A percentile compares a stretch with the other conserved stretches of the same genome.
Evolutionary conservation across 192 early-diverging fungal genomes (phyloP).

Genomic region (Chytriomyces confervae): DNA sequence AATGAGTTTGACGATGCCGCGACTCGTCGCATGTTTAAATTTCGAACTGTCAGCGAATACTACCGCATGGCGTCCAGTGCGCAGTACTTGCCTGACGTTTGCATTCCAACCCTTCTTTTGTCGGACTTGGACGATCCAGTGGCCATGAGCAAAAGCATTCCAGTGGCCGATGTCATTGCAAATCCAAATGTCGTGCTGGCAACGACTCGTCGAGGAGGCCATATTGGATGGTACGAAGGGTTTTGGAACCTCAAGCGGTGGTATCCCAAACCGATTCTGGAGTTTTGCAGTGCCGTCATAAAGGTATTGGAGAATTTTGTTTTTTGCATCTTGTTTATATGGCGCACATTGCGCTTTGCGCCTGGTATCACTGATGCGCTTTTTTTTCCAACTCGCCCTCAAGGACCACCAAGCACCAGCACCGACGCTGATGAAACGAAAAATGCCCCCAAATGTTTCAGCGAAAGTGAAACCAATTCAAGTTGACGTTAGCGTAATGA

Average conservation of each 20-base stretch:
- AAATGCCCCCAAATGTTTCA: no score
- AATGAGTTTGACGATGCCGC: conserved; percentile 84
- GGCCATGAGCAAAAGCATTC: conserved; percentile 67
- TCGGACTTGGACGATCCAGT: conserved; percentile 94
- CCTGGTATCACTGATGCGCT: no score
- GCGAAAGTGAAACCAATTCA: not conserved
- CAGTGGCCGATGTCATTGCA: conserved; percentile 67
- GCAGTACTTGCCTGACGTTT: conserved; percentile 54
- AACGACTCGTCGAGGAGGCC: conserved; percentile 82
- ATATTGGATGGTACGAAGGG: conserved; percentile 84
- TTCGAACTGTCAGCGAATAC: conserved; percentile 81
- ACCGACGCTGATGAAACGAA: not conserved
- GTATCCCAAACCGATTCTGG: conserved; percentile 48
- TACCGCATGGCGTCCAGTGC: conserved; percentile 50
- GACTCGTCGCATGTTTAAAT: conserved; percentile 79
- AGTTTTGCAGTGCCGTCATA: conserved; percentile 49
- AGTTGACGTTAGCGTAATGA: not conserved
- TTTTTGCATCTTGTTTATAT: not conserved
- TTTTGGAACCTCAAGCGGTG: conserved; percentile 37
- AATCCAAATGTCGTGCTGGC: conserved; percentile 87
- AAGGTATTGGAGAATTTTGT: conserved; percentile 32
- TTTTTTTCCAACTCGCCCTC: not conserved
- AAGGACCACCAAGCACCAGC: not conserved
- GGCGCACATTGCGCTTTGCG: not conserved
- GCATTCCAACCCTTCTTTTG: conserved; percentile 84